These are phyloP conservation scores for Neurospora sp. DNA, from an alignment of 495 filamentous ascomycete species.

Conservation along the genomic window DNA sequence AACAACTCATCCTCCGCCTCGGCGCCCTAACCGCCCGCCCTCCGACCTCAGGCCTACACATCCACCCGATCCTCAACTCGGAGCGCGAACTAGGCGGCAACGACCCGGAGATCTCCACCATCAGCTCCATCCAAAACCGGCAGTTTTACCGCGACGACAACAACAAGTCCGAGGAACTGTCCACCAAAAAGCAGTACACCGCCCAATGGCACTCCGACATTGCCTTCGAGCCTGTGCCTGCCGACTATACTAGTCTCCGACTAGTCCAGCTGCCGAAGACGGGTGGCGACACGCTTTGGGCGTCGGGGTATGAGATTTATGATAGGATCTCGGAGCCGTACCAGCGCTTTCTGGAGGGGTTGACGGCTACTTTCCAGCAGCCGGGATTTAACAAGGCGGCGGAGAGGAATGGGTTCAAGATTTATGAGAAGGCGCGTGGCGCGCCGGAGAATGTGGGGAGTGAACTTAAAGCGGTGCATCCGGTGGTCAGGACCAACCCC, in stretches of 20 bases:
- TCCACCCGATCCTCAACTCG: constrained; percentile 59
- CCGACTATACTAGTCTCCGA: constrained; percentile 53
- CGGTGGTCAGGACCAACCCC: constrained; percentile 66
- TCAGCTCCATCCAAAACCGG: constrained; percentile 49
- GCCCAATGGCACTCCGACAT: constrained; percentile 57
- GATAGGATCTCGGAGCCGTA: constrained; percentile 57
- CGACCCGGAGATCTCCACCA: constrained; percentile 66
- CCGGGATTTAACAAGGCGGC: constrained; percentile 47
- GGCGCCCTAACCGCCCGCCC: constrained; percentile 57
- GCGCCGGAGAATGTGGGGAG: constrained; percentile 52
- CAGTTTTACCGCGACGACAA: constrained; percentile 35
- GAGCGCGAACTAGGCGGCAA: constrained; percentile 46
- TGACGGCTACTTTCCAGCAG: constrained; percentile 56
- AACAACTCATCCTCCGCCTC: constrained; percentile 52
- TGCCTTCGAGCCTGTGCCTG: constrained; percentile 52
- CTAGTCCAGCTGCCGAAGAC: constrained; percentile 51
- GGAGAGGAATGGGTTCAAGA: constrained; percentile 39
- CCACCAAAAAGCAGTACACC: constrained; percentile 26
- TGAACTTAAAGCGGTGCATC: constrained; percentile 49
- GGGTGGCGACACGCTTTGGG: constrained; percentile 55
- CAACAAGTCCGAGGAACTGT: constrained; percentile 7
- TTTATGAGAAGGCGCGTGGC: constrained; percentile 50
- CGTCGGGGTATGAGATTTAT: constrained; percentile 64
- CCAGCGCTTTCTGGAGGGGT: constrained; percentile 54
- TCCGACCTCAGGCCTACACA: constrained; percentile 51